Evolutionary conservation across 2,329 filamentous ascomycete species (phyloP).

Genomic region (Venturia oleaginea): DNA sequence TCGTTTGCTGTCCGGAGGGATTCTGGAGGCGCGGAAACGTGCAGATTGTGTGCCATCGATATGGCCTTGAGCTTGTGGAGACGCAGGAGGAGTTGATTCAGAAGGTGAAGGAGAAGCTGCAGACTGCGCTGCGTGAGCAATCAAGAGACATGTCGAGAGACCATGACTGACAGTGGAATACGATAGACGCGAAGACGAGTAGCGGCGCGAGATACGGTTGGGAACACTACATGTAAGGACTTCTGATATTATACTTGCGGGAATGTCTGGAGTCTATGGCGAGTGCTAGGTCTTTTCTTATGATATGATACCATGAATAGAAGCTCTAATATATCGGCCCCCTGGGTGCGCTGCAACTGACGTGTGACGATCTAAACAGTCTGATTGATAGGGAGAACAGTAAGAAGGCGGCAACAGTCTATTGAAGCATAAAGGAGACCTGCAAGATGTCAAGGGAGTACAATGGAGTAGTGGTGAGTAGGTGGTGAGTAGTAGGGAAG

Average conservation of each 20-base stretch:
- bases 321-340: background rate
- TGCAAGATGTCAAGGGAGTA: background rate
- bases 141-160: conserved; percentile 1
- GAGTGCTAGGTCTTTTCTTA: background rate
- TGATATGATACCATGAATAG: background rate
- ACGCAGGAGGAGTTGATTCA: conserved; percentile 34
- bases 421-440: background rate
- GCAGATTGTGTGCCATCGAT: conserved; percentile 44
- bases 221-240: background rate
- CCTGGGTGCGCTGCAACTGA: background rate
- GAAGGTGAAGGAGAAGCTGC: conserved; percentile 26
- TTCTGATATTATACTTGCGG: background rate
- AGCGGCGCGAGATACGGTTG: background rate
- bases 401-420: background rate
- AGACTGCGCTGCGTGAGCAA: conserved; percentile 3
- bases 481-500: background rate
- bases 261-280: background rate
- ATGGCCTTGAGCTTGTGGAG: conserved; percentile 37
- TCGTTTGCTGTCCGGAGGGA: conserved; percentile 45
- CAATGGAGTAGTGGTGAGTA: background rate
- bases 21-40: conserved; percentile 56
- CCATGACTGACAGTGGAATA: background rate
- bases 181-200: background rate
- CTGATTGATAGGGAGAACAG: background rate
- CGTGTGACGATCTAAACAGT: background rate